Evolutionary conservation across 805 yeast species (phyloP).

Genomic region (Ogataea nonfermentans): DNA sequence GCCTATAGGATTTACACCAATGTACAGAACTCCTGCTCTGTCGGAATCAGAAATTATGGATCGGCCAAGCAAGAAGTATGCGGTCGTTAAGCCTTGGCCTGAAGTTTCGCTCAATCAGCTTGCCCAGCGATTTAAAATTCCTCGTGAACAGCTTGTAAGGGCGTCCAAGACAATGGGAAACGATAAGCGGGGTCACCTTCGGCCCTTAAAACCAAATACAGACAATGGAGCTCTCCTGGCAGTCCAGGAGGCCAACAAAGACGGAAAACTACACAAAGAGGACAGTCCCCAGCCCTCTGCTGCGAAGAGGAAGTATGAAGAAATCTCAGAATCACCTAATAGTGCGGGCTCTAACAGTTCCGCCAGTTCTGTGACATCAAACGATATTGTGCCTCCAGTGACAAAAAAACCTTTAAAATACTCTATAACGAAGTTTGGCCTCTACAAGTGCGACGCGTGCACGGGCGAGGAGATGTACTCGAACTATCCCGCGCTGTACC

Average conservation of each 20-base stretch:
- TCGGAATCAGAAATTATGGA: slow-evolving; percentile 21
- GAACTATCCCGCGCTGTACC: slow-evolving; percentile 22
- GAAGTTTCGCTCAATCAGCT: slow-evolving; percentile 30
- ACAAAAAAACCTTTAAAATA: slow-evolving; percentile 15
- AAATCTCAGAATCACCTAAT: slow-evolving; percentile 8
- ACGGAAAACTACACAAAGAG: slow-evolving; percentile 2
- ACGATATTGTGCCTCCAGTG: slow-evolving; percentile 1
- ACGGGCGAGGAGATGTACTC: slow-evolving; percentile 10
- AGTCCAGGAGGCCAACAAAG: not conserved
- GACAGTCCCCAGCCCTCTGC: slow-evolving; percentile 4
- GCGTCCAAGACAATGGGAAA: slow-evolving; percentile 13
- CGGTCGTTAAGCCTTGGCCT: slow-evolving; percentile 29
- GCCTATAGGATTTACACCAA: slow-evolving; percentile 27
- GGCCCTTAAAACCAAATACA: slow-evolving; percentile 20
- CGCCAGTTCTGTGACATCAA: slow-evolving; percentile 1
- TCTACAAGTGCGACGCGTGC: slow-evolving; percentile 24
- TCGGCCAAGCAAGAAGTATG: slow-evolving; percentile 21
- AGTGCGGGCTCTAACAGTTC: not conserved
- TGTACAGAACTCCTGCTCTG: slow-evolving; percentile 27
- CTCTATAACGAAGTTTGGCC: slow-evolving; percentile 21
- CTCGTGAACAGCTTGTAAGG: slow-evolving; percentile 22
- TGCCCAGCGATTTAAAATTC: slow-evolving; percentile 28
- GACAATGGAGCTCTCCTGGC: not conserved
- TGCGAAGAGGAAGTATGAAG: slow-evolving; percentile 7
- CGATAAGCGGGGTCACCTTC: slow-evolving; percentile 17